Base-by-base conservation (phyloP, 2,329 filamentous ascomycete species). In the Fusarium oligoseptatum region DNA sequence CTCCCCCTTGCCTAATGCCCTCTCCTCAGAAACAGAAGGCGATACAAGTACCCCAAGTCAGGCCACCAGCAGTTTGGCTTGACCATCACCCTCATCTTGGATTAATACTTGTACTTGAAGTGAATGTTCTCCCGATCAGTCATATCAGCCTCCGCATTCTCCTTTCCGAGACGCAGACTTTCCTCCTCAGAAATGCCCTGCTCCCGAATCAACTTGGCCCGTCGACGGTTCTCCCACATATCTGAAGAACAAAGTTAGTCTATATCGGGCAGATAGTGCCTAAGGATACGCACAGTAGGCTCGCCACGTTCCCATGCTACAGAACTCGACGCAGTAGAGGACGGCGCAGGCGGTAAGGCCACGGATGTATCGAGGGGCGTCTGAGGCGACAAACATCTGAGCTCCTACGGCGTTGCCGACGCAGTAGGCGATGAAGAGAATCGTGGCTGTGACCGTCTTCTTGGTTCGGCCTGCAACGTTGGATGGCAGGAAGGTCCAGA, bases 391-490 rank as follows among this genome's bases (percentile, higher is more conserved):
- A 36, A 56, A 56, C 52, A 56, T 56, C 29, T 78, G 75, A 10
- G 76, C 76, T 2, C 76, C 76, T 1, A 78, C 64, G 0, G 74
- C 73, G 22, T 78, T 78, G 0, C 75, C 75, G 6, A 76, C 75
- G 12, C 76, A 77, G 48, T 78, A 78, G 4, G 73, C 76, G 7
- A 78, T 56, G 15, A 78, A 77, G 4, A 76, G 63, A 12, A 77
- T 50, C 5, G 76, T 76, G 2, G 74, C 81, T 20, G 34, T 80
- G 1, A 78, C 74, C 0, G 75, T 78, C 55, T 76, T 78, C 82
- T 76, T 87, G 82, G 64, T 87, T 79, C 15, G 72, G 0, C 80
- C 82, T 0, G 85, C 86, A 2, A 85, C 84, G 11, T 82, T 82
- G 3, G 85, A 82, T 3, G 80, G 80, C 6, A 72, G n/a, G 67